phyloP scores from a whole-genome alignment of 306 rosid species.

The Cucumis hystrix region DNA sequence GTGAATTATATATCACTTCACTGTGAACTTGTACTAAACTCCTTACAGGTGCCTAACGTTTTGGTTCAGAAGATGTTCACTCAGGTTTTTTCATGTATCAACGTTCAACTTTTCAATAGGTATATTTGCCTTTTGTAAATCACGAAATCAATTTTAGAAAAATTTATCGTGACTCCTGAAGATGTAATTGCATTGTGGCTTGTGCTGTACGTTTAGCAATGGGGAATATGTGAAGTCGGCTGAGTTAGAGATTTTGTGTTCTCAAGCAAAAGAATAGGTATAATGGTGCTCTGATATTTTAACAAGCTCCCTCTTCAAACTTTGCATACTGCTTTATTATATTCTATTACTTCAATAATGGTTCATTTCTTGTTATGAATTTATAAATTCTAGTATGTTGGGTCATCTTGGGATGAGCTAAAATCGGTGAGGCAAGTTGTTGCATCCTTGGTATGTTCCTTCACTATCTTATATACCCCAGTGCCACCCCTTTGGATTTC shows the following conservation, averaged over 20 bases:
- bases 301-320: too few species aligned
- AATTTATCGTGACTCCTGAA: constrained; percentile 11
- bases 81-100: constrained; percentile 57
- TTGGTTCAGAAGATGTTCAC: constrained; percentile 52
- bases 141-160: background rate
- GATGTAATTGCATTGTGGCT: constrained; percentile 15
- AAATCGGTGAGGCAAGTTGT: constrained; percentile 75
- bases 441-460: constrained; percentile 70
- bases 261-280: constrained; percentile 79
- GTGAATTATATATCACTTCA: constrained; percentile 7
- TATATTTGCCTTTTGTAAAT: constrained; percentile 9
- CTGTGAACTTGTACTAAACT: constrained; percentile 11
- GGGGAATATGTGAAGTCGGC: constrained; percentile 82
- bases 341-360: background rate
- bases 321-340: background rate
- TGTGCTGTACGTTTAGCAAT: constrained; percentile 49
- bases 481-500: background rate
- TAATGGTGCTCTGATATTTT: background rate
- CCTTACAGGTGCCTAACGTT: constrained; percentile 56
- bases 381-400: constrained; percentile 49
- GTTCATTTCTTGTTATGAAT: background rate
- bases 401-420: constrained; percentile 84
- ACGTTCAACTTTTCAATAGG: constrained; percentile 72
- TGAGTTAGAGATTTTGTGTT: constrained; percentile 78
- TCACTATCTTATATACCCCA: background rate